Percentiles rank a stretch among this genome's conserved stretches.
Conservation (phyloP, 2,329 filamentous ascomycete species). For the Diaporthe capsici region DNA sequence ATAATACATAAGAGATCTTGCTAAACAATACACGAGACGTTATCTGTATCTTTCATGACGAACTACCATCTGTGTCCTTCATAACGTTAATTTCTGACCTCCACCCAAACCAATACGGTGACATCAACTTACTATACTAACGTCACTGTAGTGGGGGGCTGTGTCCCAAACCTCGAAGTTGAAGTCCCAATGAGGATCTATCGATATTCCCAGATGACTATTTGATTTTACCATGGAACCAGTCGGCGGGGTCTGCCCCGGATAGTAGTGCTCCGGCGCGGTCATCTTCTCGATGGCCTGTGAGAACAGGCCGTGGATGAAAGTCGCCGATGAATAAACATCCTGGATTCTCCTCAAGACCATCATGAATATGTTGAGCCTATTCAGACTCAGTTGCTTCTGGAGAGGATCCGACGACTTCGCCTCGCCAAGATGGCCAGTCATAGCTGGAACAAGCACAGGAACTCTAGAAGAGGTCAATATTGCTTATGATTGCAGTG, state of each 20-base stretch:
- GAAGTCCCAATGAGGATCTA: not conserved
- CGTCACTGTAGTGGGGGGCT: not conserved
- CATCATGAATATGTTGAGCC: constrained; percentile 6
- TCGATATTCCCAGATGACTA: not conserved
- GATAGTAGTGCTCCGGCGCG: not conserved
- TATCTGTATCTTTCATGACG: not conserved
- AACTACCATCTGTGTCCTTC: not conserved
- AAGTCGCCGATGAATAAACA: not conserved
- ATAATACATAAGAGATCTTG: not conserved
- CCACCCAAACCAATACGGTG: not conserved
- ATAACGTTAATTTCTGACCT: not conserved
- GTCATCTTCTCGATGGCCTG: not conserved
- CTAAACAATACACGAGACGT: not conserved
- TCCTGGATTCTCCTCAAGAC: not conserved
- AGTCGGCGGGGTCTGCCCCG: not conserved
- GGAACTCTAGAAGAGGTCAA: not conserved
- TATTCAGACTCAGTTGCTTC: not conserved
- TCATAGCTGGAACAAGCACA: not conserved
- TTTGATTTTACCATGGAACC: not conserved
- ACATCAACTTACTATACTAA: not conserved
- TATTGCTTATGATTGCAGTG: not conserved
- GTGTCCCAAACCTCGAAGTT: constrained; percentile 2
- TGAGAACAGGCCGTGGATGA: not conserved
- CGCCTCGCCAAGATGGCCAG: not conserved
- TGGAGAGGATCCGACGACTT: not conserved